A percentile compares a stretch with the other conserved stretches of the same genome.
phyloP scores from a whole-genome alignment of 1,139 yeast genomes.

The Saccharomyces hybrid region DNA sequence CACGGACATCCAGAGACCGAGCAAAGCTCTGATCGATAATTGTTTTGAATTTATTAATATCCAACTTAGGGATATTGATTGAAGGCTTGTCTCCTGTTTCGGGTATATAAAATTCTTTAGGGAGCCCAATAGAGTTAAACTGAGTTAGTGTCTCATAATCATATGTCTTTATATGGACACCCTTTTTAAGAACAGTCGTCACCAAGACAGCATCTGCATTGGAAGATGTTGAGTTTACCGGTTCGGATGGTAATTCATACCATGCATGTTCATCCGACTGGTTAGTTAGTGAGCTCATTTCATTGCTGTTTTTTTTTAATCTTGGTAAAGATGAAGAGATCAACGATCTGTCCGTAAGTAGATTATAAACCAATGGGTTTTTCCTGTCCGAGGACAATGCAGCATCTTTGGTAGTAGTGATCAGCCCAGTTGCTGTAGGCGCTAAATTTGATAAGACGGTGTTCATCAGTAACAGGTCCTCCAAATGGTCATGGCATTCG shows the following conservation, averaged over 20 bases:
- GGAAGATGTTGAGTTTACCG: conserved; percentile 7
- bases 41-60: conserved; percentile 47
- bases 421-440: conserved; percentile 35
- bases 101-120: conserved; percentile 7
- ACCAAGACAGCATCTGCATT: conserved; percentile 27
- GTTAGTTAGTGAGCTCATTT: conserved; percentile 5
- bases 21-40: conserved; percentile 79
- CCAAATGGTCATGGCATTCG: conserved; percentile 25
- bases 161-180: conserved; percentile 55
- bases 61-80: conserved; percentile 36
- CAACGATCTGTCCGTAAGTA: conserved; percentile 86
- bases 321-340: conserved; percentile 92
- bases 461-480: conserved; percentile 33
- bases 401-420: conserved; percentile 32
- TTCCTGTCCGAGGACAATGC: conserved; percentile 26
- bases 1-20: conserved; percentile 52
- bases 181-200: conserved; percentile 76
- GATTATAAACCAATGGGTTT: conserved; percentile 83
- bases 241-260: conserved; percentile 19
- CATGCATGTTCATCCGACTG: conserved; percentile 12
- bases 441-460: conserved; percentile 33
- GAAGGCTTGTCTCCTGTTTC: conserved; percentile 2
- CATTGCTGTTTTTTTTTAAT: conserved; percentile 36
- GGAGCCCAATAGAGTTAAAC: conserved; percentile 25
- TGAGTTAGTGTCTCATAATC: conserved; percentile 28